Evolutionary conservation across 2,329 filamentous ascomycete genomes (phyloP), one percentile per base, ranked within the genome.

Genomic region (Ceratocystis lukuohia): DNA sequence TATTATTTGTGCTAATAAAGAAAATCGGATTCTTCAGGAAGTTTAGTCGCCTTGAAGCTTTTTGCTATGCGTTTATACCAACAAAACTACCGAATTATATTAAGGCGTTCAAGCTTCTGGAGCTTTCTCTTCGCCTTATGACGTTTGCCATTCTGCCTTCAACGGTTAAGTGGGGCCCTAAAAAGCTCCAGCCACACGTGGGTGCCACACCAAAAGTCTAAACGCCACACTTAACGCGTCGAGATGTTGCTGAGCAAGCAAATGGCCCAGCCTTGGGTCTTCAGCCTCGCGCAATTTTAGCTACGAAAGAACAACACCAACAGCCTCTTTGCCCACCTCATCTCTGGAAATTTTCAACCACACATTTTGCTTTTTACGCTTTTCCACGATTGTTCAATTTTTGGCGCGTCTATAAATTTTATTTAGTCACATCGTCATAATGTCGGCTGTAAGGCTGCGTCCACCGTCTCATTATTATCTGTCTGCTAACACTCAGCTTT

Each of bases 401-500:
- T 53, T 12, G 6, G 45, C 20, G 25, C 17, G 33, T 22, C 25
- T 62, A n/a, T 5, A 44, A 28, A 5, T 8, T 22, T 44, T 17
- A 62, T 5, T 37, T 6, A 22, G 17, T 28, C 20, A 17, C 44
- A 57, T 15, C n/a, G 25, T 22, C 73, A 80, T 76, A 69, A 82
- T 81, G 78, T 80, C 80, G 75, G 79, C 80, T 72, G 80, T 83
- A 75, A 74, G 80, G 78, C 64, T 59, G n/a, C 53, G 25, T 62
- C 46, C 28, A 62, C 68, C 20, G 15, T 15, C 10, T 25, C 48
- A 22, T 28, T 15, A 15, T 25, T 66, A 66, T 70, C 46, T 2
- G 45, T 25, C 33, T 41, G 50, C 71, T 68, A 61, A 69, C 64
- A 65, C 65, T 37, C 5, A 4, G 12, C 28, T 69, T 61, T 70